Evolutionary conservation across 1,284 basidiomycete genomes (phyloP), one percentile per base, ranked within the genome.

Genomic region (Sporisorium scitamineum): DNA sequence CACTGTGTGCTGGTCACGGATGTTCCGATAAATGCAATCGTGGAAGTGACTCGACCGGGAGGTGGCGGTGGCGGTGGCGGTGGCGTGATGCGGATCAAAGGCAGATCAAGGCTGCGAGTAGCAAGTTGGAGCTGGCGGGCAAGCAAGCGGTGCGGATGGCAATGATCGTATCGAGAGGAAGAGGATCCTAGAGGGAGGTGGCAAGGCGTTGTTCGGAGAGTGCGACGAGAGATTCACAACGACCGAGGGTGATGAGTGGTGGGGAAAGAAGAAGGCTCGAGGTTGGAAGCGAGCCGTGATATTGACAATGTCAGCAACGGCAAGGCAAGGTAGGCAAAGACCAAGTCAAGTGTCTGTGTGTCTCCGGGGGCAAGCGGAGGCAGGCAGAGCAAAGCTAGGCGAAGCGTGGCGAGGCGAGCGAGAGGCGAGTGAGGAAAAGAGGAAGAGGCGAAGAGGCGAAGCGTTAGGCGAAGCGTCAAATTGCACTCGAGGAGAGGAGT

Each of bases 361-460:
- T 52, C 9, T 1, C 51, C 41, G 57, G 56, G 48, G 48, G 31
- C 22, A 66, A 47, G 39, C 58, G 60, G 59, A 61, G 55, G 41
- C n/a, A 57, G 27, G 42, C 29, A 26, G 48, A 22, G 48, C 48
- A 54, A 29, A 51, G 50, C 50, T n/a, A 34, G 13, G 29, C 24
- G 37, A 31, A 45, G 64, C 57, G 64, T 61, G 64, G 58, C 58
- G 54, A 45, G 44, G 61, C 44, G 61, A 54, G 54, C 54, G 34
- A 54, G 37, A 41, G 37, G 54, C 26, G 20, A 31, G 32, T 32
- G 45, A 47, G 32, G 47, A 47, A 57, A 24, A 29, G 45, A 47
- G 9, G 22, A 1, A 44, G 26, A 16, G 44, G 10, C 26, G 44
- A 45, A 37, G 29, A 51, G 42, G 47, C 31, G 44, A 44, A 48